Conservation (phyloP, 2,329 filamentous ascomycete genomes). For the Seiridium cupressi region DNA sequence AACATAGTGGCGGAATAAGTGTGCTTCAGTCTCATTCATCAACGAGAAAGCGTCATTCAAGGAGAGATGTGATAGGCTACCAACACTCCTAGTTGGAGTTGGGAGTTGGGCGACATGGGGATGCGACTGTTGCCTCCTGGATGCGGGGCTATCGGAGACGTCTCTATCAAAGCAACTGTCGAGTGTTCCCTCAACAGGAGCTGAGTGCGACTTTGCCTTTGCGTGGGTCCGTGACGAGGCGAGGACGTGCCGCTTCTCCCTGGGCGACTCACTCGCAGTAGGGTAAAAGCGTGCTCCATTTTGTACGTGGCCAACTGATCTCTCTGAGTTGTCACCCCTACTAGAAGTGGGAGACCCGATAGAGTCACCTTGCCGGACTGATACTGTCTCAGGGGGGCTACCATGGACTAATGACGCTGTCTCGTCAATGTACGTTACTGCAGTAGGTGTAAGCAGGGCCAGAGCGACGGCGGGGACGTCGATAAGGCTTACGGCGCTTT, state of each 20-base stretch:
- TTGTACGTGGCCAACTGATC: not conserved
- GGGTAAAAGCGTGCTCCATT: conserved; percentile 4
- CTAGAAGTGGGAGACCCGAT: not conserved
- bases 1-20: conserved; percentile 33
- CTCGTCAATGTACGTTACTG: conserved; percentile 30
- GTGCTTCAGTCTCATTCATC: conserved; percentile 27
- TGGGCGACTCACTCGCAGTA: conserved; percentile 12
- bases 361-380: conserved; percentile 14
- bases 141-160: conserved; percentile 8
- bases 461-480: not conserved
- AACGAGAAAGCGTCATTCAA: conserved; percentile 24
- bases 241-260: not conserved
- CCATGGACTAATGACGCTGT: conserved; percentile 22
- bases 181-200: conserved; percentile 6
- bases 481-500: conserved; percentile 19
- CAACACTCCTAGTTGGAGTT: conserved; percentile 10
- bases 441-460: not conserved
- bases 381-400: conserved; percentile 17
- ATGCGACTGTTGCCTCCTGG: conserved; percentile 7
- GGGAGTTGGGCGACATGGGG: conserved; percentile 5
- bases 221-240: not conserved
- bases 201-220: not conserved
- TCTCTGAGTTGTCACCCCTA: not conserved
- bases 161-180: conserved; percentile 5
- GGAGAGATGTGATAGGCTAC: conserved; percentile 1